phyloP scores from a whole-genome alignment of 2,329 filamentous ascomycete species.

The Scedosporium aurantiacum region DNA sequence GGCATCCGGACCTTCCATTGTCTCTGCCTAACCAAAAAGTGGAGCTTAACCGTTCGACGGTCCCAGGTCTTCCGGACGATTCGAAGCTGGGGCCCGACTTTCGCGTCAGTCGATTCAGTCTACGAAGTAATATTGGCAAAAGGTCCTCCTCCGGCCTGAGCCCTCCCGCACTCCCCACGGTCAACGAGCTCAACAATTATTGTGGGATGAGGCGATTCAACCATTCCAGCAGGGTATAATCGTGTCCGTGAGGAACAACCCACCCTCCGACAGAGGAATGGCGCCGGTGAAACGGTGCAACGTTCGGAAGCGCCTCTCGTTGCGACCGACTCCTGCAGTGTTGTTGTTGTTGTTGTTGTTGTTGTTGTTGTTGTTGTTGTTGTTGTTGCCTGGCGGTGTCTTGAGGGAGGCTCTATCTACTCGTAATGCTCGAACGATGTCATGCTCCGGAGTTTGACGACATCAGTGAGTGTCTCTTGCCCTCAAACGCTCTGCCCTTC shows the following conservation, averaged over 20 bases:
- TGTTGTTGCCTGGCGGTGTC: no score
- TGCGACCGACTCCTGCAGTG: background rate
- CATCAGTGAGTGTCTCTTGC: background rate
- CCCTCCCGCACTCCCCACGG: background rate
- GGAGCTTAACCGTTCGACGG: background rate
- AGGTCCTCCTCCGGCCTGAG: background rate
- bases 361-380: no score
- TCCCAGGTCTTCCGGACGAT: background rate
- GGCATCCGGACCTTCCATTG: background rate
- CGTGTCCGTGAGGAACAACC: no score
- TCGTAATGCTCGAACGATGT: background rate
- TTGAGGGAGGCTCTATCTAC: no score
- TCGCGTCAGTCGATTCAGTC: background rate
- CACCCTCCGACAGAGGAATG: background rate
- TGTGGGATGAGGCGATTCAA: background rate
- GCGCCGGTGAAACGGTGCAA: background rate
- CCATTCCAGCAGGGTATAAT: no score
- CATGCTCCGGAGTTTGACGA: background rate
- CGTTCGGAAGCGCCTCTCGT: background rate
- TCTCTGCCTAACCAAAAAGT: background rate
- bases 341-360: no score
- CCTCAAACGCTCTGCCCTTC: background rate
- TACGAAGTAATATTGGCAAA: background rate
- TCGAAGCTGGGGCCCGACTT: background rate
- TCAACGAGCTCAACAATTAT: background rate